Evolutionary conservation across 495 filamentous ascomycete species (phyloP).

Genomic region (Hypoxylon cercidicola): DNA sequence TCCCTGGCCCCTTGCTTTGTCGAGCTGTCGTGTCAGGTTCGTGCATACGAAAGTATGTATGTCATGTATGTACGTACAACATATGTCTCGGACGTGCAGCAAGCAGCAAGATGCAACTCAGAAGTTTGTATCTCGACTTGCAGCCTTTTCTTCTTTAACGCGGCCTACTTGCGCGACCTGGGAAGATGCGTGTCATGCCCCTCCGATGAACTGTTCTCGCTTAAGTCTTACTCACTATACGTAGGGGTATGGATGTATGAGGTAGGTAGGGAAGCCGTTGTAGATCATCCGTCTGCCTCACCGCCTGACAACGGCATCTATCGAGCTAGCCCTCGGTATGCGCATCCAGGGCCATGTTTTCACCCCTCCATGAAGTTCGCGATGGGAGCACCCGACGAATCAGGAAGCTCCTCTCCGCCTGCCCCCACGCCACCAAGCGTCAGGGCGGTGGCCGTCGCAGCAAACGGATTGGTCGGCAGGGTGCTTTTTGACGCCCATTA

Average conservation of each 20-base stretch:
- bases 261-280: background rate
- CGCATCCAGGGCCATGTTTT: constrained; percentile 3
- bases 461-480: constrained; percentile 23
- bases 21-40: constrained; percentile 33
- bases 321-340: background rate
- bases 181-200: constrained; percentile 17
- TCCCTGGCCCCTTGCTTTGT: constrained; percentile 34
- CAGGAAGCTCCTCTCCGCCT: background rate
- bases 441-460: constrained; percentile 17
- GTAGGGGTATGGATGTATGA: no score
- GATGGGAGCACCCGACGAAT: constrained; percentile 32
- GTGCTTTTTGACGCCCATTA: constrained; percentile 9
- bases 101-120: constrained; percentile 12
- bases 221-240: background rate
- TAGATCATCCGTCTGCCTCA: background rate
- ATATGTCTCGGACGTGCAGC: background rate
- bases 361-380: constrained; percentile 3
- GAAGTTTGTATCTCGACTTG: constrained; percentile 1
- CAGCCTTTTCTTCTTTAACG: constrained; percentile 4
- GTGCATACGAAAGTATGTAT: constrained; percentile 15
- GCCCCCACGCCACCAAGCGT: constrained; percentile 20
- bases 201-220: background rate
- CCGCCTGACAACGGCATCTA: constrained; percentile 11
- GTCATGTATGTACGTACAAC: constrained; percentile 13
- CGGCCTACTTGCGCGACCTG: constrained; percentile 14